Evolutionary conservation across 148 eudicot species (phyloP).

Genomic region (Cornus kousa): DNA sequence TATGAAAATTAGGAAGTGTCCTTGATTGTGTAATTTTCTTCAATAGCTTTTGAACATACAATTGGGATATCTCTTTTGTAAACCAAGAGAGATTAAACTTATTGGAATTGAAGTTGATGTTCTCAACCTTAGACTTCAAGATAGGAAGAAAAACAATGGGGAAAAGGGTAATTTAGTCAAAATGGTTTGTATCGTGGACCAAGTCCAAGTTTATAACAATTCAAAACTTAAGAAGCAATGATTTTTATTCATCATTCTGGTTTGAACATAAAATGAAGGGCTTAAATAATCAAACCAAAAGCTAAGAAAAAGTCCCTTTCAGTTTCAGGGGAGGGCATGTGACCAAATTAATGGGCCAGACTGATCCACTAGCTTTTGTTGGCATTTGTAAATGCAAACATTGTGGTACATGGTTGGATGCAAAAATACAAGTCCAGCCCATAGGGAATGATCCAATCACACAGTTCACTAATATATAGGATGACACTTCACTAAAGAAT

Average conservation of each 20-base stretch:
- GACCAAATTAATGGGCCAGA: too few relatives aligned
- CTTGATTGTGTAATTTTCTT: too few relatives aligned
- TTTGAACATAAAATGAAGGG: not conserved
- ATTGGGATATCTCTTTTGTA: not conserved
- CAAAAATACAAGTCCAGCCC: too few relatives aligned
- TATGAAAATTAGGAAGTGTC: too few relatives aligned
- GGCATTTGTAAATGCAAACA: too few relatives aligned
- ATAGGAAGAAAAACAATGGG: constrained; percentile 18
- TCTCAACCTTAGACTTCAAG: constrained; percentile 34
- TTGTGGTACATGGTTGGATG: too few relatives aligned
- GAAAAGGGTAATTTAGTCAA: not conserved
- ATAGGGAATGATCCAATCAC: too few relatives aligned
- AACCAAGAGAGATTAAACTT: not conserved
- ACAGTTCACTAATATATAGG: too few relatives aligned
- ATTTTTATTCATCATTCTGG: constrained; percentile 1
- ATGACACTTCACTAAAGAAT: too few relatives aligned
- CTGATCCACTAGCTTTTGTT: too few relatives aligned
- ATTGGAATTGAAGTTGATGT: constrained; percentile 35
- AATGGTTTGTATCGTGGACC: too few relatives aligned
- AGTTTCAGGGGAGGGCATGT: not conserved
- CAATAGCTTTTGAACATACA: too few relatives aligned
- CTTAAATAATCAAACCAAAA: not conserved
- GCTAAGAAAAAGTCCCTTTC: not conserved
- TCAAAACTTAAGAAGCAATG: not conserved
- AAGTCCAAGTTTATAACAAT: not conserved